Base-by-base conservation (phyloP, 805 yeast species). In the Millerozyma acaciae region DNA sequence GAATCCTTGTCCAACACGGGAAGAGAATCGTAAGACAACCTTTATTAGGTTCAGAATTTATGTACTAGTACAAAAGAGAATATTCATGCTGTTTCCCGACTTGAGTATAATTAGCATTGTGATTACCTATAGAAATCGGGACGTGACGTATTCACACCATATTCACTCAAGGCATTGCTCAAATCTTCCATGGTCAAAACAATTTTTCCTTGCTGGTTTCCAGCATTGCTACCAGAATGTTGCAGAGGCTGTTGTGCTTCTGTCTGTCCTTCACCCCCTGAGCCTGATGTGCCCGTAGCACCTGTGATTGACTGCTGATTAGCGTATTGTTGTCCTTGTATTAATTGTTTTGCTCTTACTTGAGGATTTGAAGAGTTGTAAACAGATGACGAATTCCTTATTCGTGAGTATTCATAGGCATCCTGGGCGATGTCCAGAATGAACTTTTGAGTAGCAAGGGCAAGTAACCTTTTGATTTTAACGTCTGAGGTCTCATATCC, bases 361-460 rank as follows among this genome's bases (percentile, higher is more conserved):
- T 85, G 95, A 6, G 96, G 95, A 51, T 86, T 86, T 27, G 84
- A 71, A 4, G 95, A 78, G 48, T 82, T 80, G 48, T 84, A 80
- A n/a, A 89, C 94, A 0, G 96, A 78, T 8, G 87, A 78, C 4
- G 85, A 69, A n/a, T 93, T 85, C 42, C 97, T 73, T 44, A 93
- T 93, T 40, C 97, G 69, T 6, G 96, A 84, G 53, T 87, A 89
- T 55, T 93, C 98, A 54, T 87, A 93, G 0, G 98, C 97, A 53
- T 93, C 97, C 10, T 88, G 86, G 1, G 98, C 96, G 19, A 93
- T 80, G 55, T 93, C 98, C 40, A 89, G 78, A 17, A 93, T 75
- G 55, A 93, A 93, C 53, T 93, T 93, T 51, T 94, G 98, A 0
- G 98, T 93, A 1, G 98, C 97, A 36, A 93, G 66, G 0, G 97